These are phyloP conservation scores for Apophysomyces ossiformis DNA, from an alignment of 371 early-diverging fungal genomes.

Conservation along the genomic window DNA sequence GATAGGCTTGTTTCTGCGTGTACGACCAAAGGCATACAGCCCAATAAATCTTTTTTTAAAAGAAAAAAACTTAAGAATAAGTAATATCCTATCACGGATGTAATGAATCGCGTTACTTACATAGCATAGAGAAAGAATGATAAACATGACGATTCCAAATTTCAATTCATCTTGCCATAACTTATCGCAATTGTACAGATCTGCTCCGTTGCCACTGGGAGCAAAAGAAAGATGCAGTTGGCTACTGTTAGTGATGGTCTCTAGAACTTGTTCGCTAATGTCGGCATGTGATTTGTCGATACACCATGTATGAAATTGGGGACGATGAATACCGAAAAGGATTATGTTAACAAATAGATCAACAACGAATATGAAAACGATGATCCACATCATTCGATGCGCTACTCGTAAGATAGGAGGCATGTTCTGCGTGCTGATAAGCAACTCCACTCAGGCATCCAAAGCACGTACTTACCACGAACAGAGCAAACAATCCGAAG, in stretches of 20 bases:
- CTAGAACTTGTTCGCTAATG: background rate
- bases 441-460: background rate
- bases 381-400: constrained; percentile 25
- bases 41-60: constrained; percentile 28
- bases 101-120: constrained; percentile 19
- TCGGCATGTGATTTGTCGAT: constrained; percentile 2
- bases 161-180: constrained; percentile 50
- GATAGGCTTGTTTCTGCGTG: constrained; percentile 24
- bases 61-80: background rate
- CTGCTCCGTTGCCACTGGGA: constrained; percentile 22
- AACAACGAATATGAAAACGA: constrained; percentile 22
- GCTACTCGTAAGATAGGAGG: constrained; percentile 19
- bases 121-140: constrained; percentile 36
- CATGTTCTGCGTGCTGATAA: constrained; percentile 12
- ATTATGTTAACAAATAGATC: constrained; percentile 19
- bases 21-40: constrained; percentile 33
- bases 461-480: constrained; percentile 23
- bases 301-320: constrained; percentile 12
- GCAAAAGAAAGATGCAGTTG: constrained; percentile 16
- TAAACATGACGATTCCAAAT: constrained; percentile 32
- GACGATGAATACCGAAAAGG: background rate
- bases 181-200: constrained; percentile 42
- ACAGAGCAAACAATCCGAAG: constrained; percentile 33
- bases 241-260: constrained; percentile 13
- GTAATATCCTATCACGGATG: too few relatives aligned